These are phyloP conservation scores for Penicillium cataractarum DNA, from an alignment of 495 filamentous ascomycete species.

Conservation along the genomic window DNA sequence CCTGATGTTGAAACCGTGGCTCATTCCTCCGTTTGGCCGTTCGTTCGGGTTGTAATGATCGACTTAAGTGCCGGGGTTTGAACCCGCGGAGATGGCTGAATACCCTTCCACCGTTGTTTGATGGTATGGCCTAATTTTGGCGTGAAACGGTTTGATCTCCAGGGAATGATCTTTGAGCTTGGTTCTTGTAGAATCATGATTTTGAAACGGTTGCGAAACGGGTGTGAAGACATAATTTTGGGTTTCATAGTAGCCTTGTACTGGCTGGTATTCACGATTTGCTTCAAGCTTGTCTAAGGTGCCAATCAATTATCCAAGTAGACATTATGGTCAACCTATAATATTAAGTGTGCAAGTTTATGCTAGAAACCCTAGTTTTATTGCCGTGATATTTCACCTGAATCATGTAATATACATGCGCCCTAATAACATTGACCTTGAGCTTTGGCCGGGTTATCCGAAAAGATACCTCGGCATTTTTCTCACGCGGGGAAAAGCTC, in stretches of 20 bases:
- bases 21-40: neutral
- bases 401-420: neutral
- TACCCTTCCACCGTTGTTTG: too few species aligned
- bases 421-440: neutral
- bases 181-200: neutral
- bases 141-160: neutral
- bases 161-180: neutral
- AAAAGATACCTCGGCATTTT: slow-evolving; percentile 34
- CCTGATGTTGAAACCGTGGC: neutral
- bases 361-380: too few species aligned
- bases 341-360: neutral
- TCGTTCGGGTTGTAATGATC: neutral
- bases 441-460: slow-evolving; percentile 7
- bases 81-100: neutral
- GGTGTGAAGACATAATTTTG: neutral
- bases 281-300: neutral
- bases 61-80: neutral
- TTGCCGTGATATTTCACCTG: neutral
- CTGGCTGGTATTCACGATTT: neutral
- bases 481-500: slow-evolving; percentile 23
- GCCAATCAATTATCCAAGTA: neutral
- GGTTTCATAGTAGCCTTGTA: neutral
- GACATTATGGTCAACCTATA: neutral
- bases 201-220: neutral
- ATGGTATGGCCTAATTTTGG: neutral